Conservation (phyloP, 495 filamentous ascomycete genomes). For the Lepidopterella palustris region DNA sequence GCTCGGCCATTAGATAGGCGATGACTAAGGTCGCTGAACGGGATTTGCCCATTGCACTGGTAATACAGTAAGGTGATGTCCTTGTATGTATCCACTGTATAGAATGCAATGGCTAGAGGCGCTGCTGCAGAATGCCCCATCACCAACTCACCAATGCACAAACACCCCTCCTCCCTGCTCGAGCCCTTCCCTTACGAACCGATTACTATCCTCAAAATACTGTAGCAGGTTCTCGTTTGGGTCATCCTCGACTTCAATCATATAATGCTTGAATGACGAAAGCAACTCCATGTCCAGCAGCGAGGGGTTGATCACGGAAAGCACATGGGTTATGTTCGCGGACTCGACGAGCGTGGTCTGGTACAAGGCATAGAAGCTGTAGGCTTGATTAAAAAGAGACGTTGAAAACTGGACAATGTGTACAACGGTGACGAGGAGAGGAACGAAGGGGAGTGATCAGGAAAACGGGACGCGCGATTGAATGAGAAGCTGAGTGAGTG, state of each 20-base stretch:
- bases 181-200: slow-evolving; percentile 25
- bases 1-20: slow-evolving; percentile 31
- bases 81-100: no score
- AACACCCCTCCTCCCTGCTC: slow-evolving; percentile 27
- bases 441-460: no score
- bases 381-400: no score
- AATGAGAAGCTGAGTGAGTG: no score
- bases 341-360: slow-evolving; percentile 27
- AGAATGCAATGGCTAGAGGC: no score
- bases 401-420: no score
- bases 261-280: slow-evolving; percentile 23
- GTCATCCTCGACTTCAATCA: slow-evolving; percentile 30
- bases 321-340: slow-evolving; percentile 30
- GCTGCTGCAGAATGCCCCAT: no score
- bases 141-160: no score
- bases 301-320: slow-evolving; percentile 29
- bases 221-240: slow-evolving; percentile 31
- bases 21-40: slow-evolving; percentile 27
- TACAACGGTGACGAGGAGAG: no score
- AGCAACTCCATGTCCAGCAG: slow-evolving; percentile 21
- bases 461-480: no score
- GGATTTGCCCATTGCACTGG: slow-evolving; percentile 36
- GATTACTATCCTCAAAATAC: slow-evolving; percentile 18
- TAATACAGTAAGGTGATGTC: no score
- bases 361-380: slow-evolving; percentile 34